Evolutionary conservation across 176 grass and related monocot species (phyloP), one percentile per base, ranked within the genome.

Genomic region (Musa schizocarpa): DNA sequence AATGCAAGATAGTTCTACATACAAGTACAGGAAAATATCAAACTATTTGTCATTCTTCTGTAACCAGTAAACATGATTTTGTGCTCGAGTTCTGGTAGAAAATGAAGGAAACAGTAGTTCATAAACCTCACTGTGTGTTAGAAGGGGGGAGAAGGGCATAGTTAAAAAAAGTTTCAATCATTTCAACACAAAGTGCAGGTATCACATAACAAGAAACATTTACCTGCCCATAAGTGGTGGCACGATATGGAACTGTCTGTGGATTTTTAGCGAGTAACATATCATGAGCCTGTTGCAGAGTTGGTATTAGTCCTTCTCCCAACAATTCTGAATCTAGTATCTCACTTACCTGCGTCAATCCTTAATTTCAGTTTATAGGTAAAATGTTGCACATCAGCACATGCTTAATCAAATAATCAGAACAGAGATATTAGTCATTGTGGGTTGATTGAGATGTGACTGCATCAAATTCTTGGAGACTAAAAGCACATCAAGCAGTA

Each of bases 261-360:
- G 90, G 87, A 72, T 87, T 91, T 74, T 85, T 88, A 65, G 83
- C 81, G 63, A 90, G 67, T 73, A 93, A 74, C 83, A 78, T 82
- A 74, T 97, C 90, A 80, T 97, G 90, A n/a, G 94, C 88, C 9
- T 93, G 94, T 50, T 97, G 94, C 21, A 97, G 77, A 78, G 88
- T 93, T 64, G 93, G 94, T 82, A 97, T 93, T 53, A 97, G 77
- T 71, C 94, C 94, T 84, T 97, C 94, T n/a, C 94, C 94, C 52
- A 97, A 83, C 71, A 97, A 87, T 82, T 93, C 90, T 23, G 94
- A 97, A 76, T 93, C 90, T 68, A 97, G 75, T 82, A 97, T 97
- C 82, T 97, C 94, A 87, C 86, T 97, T 9, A 97, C 84, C 94
- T 97, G 79, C 63, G 86, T 51, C 73, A 73, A 77, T 57, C 78